Conservation (phyloP, 1,139 yeast genomes). For the Hyphopichia khmerensis region DNA sequence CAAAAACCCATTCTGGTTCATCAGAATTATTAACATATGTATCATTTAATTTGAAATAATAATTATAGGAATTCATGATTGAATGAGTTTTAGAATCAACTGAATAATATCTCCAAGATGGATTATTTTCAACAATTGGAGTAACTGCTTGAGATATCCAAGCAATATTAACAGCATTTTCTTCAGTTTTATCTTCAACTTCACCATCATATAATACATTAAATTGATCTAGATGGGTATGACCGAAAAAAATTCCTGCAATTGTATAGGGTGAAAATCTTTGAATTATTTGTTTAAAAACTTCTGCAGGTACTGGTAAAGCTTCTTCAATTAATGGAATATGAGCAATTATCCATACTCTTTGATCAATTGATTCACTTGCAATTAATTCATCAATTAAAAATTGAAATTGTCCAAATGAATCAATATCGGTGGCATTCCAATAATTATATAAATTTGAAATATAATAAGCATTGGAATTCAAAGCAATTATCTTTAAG, state of each 20-base stretch:
- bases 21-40: conserved; percentile 27
- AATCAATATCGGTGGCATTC: conserved; percentile 20
- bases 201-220: conserved; percentile 22
- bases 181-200: conserved; percentile 11
- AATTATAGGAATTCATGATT: conserved; percentile 28
- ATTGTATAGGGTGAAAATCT: conserved; percentile 34
- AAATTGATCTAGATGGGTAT: conserved; percentile 25
- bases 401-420: conserved; percentile 29
- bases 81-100: conserved; percentile 29
- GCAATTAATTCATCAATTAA: conserved; percentile 28
- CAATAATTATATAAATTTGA: conserved; percentile 25
- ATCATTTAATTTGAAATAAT: conserved; percentile 26
- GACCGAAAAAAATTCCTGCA: conserved; percentile 32
- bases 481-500: conserved; percentile 28
- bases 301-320: conserved; percentile 25
- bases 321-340: conserved; percentile 21
- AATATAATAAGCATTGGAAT: conserved; percentile 30
- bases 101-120: conserved; percentile 33
- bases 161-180: conserved; percentile 21
- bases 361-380: conserved; percentile 24
- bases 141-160: conserved; percentile 30
- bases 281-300: conserved; percentile 25
- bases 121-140: conserved; percentile 28
- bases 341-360: conserved; percentile 36
- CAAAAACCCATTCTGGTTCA: conserved; percentile 31